Conservation (phyloP, 345 rosid genomes). For the Brassica rapa region DNA sequence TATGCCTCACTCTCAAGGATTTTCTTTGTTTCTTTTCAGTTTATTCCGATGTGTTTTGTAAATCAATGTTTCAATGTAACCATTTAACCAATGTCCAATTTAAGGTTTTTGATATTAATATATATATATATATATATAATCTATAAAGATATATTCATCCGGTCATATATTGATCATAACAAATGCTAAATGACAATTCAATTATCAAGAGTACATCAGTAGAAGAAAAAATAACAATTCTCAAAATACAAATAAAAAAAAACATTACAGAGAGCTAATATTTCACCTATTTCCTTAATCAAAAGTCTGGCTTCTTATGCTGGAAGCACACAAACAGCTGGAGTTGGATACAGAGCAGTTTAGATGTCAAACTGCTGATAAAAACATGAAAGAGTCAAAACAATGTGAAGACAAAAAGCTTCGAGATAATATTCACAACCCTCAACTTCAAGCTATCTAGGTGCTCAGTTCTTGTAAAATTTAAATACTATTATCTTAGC, state of each 20-base stretch:
- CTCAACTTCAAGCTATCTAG: not conserved
- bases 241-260: no score
- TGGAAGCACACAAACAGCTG: conserved; percentile 95
- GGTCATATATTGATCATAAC: not conserved
- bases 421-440: not conserved
- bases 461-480: not conserved
- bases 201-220: not conserved
- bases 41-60: not conserved
- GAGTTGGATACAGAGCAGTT: conserved; percentile 88
- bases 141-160: no score
- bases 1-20: not conserved
- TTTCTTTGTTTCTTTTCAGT: not conserved
- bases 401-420: not conserved
- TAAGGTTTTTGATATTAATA: not conserved
- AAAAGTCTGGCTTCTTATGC: conserved; percentile 76
- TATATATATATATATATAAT: no score
- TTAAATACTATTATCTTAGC: conserved; percentile 42
- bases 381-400: not conserved
- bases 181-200: not conserved
- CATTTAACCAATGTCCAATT: not conserved
- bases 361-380: conserved; percentile 61
- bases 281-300: conserved; percentile 74
- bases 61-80: not conserved
- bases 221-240: not conserved
- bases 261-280: not conserved